Base-by-base conservation (phyloP, 2,329 filamentous ascomycete species). In the Penicillium sp. region DNA sequence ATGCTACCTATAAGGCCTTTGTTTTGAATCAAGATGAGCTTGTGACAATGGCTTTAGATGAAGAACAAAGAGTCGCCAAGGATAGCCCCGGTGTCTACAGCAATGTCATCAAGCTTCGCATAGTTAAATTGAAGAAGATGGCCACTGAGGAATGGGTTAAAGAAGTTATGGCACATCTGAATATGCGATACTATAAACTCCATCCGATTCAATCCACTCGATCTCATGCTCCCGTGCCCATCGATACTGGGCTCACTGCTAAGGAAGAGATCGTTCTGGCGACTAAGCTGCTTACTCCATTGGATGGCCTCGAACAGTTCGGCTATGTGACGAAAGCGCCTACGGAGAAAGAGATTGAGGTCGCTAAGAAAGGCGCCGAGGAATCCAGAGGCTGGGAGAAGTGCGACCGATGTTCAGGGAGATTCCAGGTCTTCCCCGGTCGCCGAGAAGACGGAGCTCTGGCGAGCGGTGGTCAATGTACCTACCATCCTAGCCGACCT, bases 361-460 rank as follows among this genome's bases (percentile, higher is more conserved):
- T 78, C 41, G 85, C 88, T 0, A 79, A 74, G 27, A 75, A 78
- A 35, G 88, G 83, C 0, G 76, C 88, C 0, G 74, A 80, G 39
- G 75, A 81, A 6, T 80, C 85, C 10, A 78, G 81, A 42, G 87
- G 87, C 39, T 95, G 85, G 77, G 93, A 98, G 69, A 77, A 82
- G 40, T 98, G 93, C 60, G 90, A 95, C 61, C 84, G 93, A 16
- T 98, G 93, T 68, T 77, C 77, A 34, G 82, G 82, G 27, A 83
- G 91, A 18, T 98, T 98, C 61, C 88, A 95, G 61, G 88, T 95
- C 3, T 97, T 95, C 55, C 89, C 90, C 0, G 88, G 89, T 3
- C 82, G 91, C 34, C 80, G 89, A 44, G 78, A 84, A 56, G 77
- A 80, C 56, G 93, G 95, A 37, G 84, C 83, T 0, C 77, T 86